Base-by-base conservation (phyloP, 1,284 basidiomycete species). In the Ustilago sp. region DNA sequence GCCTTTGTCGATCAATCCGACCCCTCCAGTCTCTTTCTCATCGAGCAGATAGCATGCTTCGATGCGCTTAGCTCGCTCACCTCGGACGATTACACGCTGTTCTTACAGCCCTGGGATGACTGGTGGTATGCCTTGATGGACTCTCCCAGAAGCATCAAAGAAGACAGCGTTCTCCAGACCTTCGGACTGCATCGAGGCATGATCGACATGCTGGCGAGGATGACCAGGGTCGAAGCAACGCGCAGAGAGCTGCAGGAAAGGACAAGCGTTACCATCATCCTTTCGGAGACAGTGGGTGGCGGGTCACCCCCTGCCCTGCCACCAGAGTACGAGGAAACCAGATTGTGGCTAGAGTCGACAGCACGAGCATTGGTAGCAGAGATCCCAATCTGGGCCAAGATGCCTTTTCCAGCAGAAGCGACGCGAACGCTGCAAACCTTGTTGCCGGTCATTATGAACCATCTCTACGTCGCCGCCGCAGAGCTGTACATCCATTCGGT, bases 61-160 rank as follows among this genome's bases (percentile, higher is more conserved):
- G 74, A 76, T 31, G 68, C 74, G 9, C 68, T 76, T 43, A 71
- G 68, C 65, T 68, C 74, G 38, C 57, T 76, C 19, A 76, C 68
- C 12, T 71, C 68, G 59, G 74, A 76, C 51, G 65, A 71, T 34
- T 71, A 68, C 34, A 65, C 74, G 11, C 74, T 76, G 4, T 76
- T 76, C 47, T 43, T 76, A 34, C 74, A 76, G 31, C 74, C 74
- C 8, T 76, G 74, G 74, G 74, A 76, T 23, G 68, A 71, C 19
- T 76, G 74, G 74, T 76, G 74, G 74, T 71, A 71, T 45, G 61
- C 68, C 19, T 48, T 76, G 9, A 76, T 76, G 74, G 74, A 76
- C 31, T 62, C 65, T 8, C 64, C 74, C 11, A 53, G 74, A 35
- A 76, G 65, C 52, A 64, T 75, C 59, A 71, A 63, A 48, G 64